Evolutionary conservation across 2,329 filamentous ascomycete species (phyloP).

Genomic region (Ilyonectria sp.): DNA sequence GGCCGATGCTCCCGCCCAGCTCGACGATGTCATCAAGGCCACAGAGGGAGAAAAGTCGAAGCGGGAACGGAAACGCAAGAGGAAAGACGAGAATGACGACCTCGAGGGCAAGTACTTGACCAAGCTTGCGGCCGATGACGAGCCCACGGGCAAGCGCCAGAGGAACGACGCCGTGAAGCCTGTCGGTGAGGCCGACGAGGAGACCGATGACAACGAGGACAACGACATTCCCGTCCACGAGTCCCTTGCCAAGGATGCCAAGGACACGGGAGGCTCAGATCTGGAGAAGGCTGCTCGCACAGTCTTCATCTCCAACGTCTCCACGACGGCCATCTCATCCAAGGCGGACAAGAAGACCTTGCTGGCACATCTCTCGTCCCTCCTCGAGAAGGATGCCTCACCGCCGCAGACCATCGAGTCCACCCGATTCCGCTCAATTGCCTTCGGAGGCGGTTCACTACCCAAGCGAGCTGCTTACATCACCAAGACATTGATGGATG

Average conservation of each 20-base stretch:
- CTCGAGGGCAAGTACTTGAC: conserved; percentile 80
- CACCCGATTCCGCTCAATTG: conserved; percentile 92
- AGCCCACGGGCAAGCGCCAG: conserved; percentile 69
- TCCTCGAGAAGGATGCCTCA: conserved; percentile 70
- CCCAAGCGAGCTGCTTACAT: conserved; percentile 97
- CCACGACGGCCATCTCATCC: conserved; percentile 84
- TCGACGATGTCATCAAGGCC: conserved; percentile 54
- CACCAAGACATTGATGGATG: conserved; percentile 89
- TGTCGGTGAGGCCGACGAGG: conserved; percentile 52
- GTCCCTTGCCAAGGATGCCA: conserved; percentile 64
- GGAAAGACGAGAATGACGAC: conserved; percentile 77
- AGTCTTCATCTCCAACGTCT: conserved; percentile 94
- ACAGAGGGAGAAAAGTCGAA: conserved; percentile 54
- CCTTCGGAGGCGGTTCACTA: conserved; percentile 82
- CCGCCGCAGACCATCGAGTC: conserved; percentile 85
- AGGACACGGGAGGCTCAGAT: conserved; percentile 71
- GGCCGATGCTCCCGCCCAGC: conserved; percentile 53
- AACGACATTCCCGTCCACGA: conserved; percentile 69
- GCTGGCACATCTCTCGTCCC: conserved; percentile 82
- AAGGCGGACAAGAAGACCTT: conserved; percentile 86
- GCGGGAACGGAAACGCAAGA: conserved; percentile 74
- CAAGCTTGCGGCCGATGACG: conserved; percentile 73
- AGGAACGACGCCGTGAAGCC: conserved; percentile 56
- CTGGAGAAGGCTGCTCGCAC: conserved; percentile 91
- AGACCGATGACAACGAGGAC: conserved; percentile 63